phyloP scores from a whole-genome alignment of 164 flowering plant species.

The Nymphaea colorata region DNA sequence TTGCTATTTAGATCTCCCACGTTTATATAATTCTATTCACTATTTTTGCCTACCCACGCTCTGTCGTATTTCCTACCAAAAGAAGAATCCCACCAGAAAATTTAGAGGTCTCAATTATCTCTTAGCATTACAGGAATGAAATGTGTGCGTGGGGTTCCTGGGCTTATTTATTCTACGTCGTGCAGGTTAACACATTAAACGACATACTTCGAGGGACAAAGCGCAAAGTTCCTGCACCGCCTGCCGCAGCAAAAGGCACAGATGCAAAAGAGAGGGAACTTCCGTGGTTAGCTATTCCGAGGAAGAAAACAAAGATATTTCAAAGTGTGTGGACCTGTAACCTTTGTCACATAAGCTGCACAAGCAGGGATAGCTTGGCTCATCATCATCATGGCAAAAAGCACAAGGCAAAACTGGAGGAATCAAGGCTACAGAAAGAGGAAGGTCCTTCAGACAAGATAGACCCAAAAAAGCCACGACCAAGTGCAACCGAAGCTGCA shows the following conservation, averaged over 20 bases:
- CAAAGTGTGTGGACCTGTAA: background rate
- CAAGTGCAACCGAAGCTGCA: background rate
- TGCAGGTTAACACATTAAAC: background rate
- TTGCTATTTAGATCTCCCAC: too few species aligned
- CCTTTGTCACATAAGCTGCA: background rate
- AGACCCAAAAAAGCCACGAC: background rate
- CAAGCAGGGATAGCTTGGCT: background rate
- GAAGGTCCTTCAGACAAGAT: background rate
- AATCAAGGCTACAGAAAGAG: background rate
- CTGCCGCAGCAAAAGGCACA: background rate
- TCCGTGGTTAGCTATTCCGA: background rate
- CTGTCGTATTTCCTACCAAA: background rate
- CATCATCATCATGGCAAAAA: background rate
- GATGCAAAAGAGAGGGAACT: background rate
- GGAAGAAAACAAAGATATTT: background rate
- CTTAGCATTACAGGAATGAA: background rate
- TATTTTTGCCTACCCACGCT: background rate
- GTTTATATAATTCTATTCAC: too few species aligned
- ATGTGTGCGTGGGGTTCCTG: background rate
- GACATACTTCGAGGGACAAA: background rate
- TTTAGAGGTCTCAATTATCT: background rate
- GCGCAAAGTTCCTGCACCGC: background rate
- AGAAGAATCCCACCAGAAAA: background rate
- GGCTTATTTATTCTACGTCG: background rate
- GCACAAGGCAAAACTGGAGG: background rate